These are phyloP conservation scores for Yarrowia keelungensis DNA, from an alignment of 805 yeast species.

Conservation along the genomic window DNA sequence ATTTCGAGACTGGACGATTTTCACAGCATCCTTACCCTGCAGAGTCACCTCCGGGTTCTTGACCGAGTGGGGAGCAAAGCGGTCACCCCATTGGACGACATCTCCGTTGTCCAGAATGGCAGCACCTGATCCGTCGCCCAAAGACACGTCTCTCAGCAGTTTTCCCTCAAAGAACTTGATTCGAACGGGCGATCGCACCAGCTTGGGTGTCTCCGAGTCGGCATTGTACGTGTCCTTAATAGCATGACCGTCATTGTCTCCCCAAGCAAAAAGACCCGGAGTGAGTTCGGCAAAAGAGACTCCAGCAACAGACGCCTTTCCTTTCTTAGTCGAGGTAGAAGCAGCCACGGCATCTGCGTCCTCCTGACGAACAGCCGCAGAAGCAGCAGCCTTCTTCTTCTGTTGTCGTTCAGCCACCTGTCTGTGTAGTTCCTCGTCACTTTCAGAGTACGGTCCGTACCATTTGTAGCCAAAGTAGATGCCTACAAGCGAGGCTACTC, in stretches of 20 bases:
- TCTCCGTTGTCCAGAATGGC: slow-evolving; percentile 76
- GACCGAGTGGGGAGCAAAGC: slow-evolving; percentile 47
- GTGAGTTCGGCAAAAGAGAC: slow-evolving; percentile 47
- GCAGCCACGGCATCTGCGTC: background rate
- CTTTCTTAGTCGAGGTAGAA: background rate
- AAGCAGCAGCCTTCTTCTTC: no score
- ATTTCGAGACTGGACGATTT: slow-evolving; percentile 61
- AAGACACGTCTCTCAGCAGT: slow-evolving; percentile 61
- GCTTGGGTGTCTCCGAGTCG: slow-evolving; percentile 44
- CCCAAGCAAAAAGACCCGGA: slow-evolving; percentile 72
- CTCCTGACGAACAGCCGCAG: no score
- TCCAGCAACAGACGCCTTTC: slow-evolving; percentile 3
- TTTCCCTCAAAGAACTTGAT: slow-evolving; percentile 68
- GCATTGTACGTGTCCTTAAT: slow-evolving; percentile 47
- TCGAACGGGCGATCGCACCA: slow-evolving; percentile 63
- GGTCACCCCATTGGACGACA: slow-evolving; percentile 73
- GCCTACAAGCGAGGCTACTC: slow-evolving; percentile 7
- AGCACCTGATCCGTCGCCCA: slow-evolving; percentile 56
- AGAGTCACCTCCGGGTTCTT: slow-evolving; percentile 52
- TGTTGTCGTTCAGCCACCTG: slow-evolving; percentile 7
- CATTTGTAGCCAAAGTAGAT: slow-evolving; percentile 21
- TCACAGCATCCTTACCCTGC: slow-evolving; percentile 56
- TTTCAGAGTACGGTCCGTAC: slow-evolving; percentile 17
- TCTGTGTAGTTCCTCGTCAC: slow-evolving; percentile 15
- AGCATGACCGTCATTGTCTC: slow-evolving; percentile 57